phyloP scores from a whole-genome alignment of 805 yeast genomes.

The Komagataella pastoris region DNA sequence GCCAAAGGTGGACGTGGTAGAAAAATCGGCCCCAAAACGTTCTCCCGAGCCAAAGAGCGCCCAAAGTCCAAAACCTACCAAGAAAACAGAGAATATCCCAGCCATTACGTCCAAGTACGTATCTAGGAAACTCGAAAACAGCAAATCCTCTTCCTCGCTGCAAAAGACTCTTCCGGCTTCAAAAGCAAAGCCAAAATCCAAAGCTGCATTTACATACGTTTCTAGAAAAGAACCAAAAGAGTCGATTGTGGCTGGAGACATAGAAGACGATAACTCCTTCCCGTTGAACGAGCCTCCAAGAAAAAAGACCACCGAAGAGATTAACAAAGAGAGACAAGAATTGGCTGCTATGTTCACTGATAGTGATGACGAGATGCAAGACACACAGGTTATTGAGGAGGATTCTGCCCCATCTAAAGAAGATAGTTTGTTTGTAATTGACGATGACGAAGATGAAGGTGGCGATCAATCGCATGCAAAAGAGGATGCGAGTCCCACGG shows the following conservation, averaged over 20 bases:
- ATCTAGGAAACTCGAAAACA: slow-evolving; percentile 2
- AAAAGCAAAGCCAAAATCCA: background rate
- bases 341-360: slow-evolving; percentile 3
- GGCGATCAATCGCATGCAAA: background rate
- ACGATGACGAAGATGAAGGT: background rate
- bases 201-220: slow-evolving; percentile 3
- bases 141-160: background rate
- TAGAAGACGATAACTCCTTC: slow-evolving; percentile 3
- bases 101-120: slow-evolving; percentile 2
- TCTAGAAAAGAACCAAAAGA: slow-evolving; percentile 17
- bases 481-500: background rate
- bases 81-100: slow-evolving; percentile 2
- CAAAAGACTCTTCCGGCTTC: background rate
- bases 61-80: background rate
- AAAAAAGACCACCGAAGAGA: slow-evolving; percentile 2
- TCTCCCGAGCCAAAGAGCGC: background rate
- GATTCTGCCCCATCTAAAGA: background rate
- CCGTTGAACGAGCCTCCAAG: background rate
- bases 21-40: background rate
- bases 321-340: slow-evolving; percentile 1
- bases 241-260: slow-evolving; percentile 6
- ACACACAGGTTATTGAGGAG: slow-evolving; percentile 2
- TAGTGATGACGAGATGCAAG: background rate
- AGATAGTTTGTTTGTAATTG: background rate
- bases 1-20: background rate